These are phyloP conservation scores for Metschnikowia similis DNA, from an alignment of 805 yeast species.

Conservation along the genomic window DNA sequence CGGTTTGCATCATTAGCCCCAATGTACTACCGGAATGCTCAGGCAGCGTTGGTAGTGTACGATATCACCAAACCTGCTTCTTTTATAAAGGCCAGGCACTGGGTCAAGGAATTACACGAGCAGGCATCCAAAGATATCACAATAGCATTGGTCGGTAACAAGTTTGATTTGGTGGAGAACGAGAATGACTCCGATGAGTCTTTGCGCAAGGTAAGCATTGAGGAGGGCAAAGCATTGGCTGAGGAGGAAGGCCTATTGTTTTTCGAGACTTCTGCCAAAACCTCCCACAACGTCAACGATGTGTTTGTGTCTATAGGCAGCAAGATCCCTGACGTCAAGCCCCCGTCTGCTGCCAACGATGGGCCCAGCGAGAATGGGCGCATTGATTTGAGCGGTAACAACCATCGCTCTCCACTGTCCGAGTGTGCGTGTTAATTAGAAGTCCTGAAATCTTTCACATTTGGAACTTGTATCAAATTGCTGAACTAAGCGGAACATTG, in stretches of 20 bases:
- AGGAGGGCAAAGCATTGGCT: conserved; percentile 84
- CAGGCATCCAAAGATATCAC: conserved; percentile 75
- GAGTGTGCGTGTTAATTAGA: conserved; percentile 17
- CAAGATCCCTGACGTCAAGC: conserved; percentile 57
- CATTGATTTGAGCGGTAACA: conserved; percentile 32
- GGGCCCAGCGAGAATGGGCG: conserved; percentile 15
- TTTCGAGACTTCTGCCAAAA: conserved; percentile 93
- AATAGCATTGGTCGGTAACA: conserved; percentile 82
- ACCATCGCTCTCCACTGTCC: conserved; percentile 14
- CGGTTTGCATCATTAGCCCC: conserved; percentile 74
- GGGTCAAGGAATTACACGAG: conserved; percentile 76
- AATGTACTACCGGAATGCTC: conserved; percentile 78
- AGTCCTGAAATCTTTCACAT: not conserved
- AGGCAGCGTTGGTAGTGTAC: conserved; percentile 74
- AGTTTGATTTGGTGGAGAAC: conserved; percentile 51
- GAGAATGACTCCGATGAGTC: conserved; percentile 45
- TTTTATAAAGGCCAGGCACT: conserved; percentile 62
- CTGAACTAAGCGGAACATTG: too few species aligned
- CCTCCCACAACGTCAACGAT: conserved; percentile 83
- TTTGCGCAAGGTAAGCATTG: conserved; percentile 72
- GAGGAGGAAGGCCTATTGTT: conserved; percentile 87
- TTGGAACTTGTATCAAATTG: not conserved
- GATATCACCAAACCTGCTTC: conserved; percentile 71
- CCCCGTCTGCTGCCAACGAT: conserved; percentile 11
- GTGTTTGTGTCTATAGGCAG: conserved; percentile 88